Evolutionary conservation across 345 rosid genomes (phyloP), one percentile per base, ranked within the genome.

Genomic region (Toxicodendron radicans): DNA sequence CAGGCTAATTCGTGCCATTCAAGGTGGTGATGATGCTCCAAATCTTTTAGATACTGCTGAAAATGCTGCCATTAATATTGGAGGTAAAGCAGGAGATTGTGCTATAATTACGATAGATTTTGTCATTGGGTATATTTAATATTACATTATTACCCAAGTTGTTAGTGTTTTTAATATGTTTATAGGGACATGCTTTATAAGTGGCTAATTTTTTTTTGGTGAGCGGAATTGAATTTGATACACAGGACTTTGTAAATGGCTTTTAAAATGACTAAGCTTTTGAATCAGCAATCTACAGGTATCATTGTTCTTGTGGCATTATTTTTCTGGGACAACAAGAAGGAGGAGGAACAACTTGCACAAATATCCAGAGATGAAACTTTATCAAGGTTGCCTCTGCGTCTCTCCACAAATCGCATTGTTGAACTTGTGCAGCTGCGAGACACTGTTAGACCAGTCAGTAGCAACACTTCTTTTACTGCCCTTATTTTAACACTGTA

Each of bases 381-480:
- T 76, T 89, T 95, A 45, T 95, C 98, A 18, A 89, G 99, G 81
- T 84, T 95, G 83, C 99, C 98, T 2, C 80, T 90, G 83, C 89
- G 91, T 76, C 91, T 95, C 53, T 95, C 99, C 35, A 95, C 98
- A 32, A 91, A 90, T 76, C 89, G 97, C 66, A 85, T 95, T 68
- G 95, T 91, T 85, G 97, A 95, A 76, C 98, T 93, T 72, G 97
- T 93, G 76, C 98, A 95, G 84, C 89, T 93, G 20, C 90, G 97
- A 70, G 98, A 93, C 75, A 89, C 97, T 70, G 92, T 84, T 84
- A 85, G 99, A 79, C 99, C 97, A 0, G 98, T 91, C 70, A 89
- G 98, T 88, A 68, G 64, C 62, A 46, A 41, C 35, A 14, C 48
- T 71, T 61, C 24, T 12, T 62, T 41, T 64, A 49, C 66, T 32